Conservation (phyloP, 2,329 filamentous ascomycete genomes). For the Laburnicola sp. region DNA sequence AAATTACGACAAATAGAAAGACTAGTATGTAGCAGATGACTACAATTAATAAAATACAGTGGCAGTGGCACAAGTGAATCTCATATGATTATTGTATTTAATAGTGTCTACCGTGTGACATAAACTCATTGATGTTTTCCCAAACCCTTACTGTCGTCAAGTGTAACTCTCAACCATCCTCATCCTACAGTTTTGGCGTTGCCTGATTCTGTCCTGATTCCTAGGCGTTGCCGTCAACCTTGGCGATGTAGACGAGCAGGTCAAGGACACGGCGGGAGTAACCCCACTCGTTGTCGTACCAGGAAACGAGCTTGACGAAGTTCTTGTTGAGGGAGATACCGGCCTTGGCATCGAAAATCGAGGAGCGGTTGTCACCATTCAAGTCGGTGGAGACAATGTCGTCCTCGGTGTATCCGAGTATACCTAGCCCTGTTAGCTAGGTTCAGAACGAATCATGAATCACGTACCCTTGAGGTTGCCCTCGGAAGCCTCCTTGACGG, state of each 20-base stretch:
- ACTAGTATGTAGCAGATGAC: no score
- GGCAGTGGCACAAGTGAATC: background rate
- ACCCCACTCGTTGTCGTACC: constrained; percentile 99
- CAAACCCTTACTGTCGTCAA: background rate
- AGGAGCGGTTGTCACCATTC: constrained; percentile 89
- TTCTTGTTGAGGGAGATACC: constrained; percentile 98
- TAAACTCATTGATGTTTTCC: constrained; percentile 5
- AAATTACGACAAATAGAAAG: no score
- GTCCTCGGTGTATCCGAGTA: constrained; percentile 95
- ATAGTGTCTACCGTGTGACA: constrained; percentile 3
- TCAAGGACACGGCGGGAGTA: constrained; percentile 81
- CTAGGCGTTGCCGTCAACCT: constrained; percentile 50
- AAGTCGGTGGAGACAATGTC: constrained; percentile 93
- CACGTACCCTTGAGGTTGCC: constrained; percentile 80
- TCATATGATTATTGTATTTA: constrained; percentile 3
- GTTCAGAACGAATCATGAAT: background rate
- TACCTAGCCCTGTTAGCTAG: constrained; percentile 58
- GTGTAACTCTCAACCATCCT: background rate
- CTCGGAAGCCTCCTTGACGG: constrained; percentile 81
- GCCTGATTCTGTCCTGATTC: constrained; percentile 45
- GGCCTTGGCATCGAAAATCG: constrained; percentile 99
- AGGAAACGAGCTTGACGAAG: constrained; percentile 97
- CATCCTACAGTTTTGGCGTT: constrained; percentile 37
- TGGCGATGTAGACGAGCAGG: constrained; percentile 52
- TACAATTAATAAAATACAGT: background rate